These are phyloP conservation scores for Ustilago vetiveriae DNA, from an alignment of 1,284 basidiomycete genomes.

Conservation along the genomic window DNA sequence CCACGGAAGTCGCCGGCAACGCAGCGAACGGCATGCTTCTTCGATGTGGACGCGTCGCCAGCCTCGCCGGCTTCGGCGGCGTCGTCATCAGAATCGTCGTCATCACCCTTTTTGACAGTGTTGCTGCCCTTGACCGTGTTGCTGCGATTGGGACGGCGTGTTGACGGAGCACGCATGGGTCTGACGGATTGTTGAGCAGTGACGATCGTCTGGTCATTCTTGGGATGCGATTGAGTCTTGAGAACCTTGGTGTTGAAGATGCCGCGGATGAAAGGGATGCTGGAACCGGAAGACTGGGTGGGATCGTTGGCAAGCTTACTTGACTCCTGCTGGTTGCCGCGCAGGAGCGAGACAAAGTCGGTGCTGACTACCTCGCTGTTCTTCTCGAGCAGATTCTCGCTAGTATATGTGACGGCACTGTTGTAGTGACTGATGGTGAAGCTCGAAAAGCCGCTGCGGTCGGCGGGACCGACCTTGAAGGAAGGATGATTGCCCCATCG, in stretches of 20 bases:
- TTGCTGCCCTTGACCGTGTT: conserved; percentile 51
- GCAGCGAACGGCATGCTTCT: conserved; percentile 69
- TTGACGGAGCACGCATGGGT: conserved; percentile 88
- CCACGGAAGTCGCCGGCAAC: conserved; percentile 87
- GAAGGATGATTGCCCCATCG: conserved; percentile 91
- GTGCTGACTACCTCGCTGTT: conserved; percentile 90
- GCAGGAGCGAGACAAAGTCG: conserved; percentile 88
- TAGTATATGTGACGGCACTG: conserved; percentile 88
- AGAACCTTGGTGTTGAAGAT: conserved; percentile 89
- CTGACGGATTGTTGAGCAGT: conserved; percentile 90
- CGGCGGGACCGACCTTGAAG: conserved; percentile 71
- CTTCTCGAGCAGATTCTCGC: conserved; percentile 85
- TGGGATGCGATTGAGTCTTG: conserved; percentile 86
- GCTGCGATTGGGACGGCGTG: conserved; percentile 47
- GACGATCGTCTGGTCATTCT: conserved; percentile 92
- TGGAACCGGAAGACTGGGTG: conserved; percentile 51
- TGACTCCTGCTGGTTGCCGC: conserved; percentile 70
- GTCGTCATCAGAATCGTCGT: conserved; percentile 69
- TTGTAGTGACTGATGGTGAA: conserved; percentile 94
- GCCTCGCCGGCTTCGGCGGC: conserved; percentile 39
- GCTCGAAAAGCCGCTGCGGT: conserved; percentile 81
- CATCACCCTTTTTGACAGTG: conserved; percentile 71
- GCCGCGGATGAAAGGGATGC: conserved; percentile 81
- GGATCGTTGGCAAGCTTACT: conserved; percentile 59
- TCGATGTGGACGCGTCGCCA: conserved; percentile 28